Base-by-base conservation (phyloP, 176 grass and related monocot species). In the Oryza meridionalis region DNA sequence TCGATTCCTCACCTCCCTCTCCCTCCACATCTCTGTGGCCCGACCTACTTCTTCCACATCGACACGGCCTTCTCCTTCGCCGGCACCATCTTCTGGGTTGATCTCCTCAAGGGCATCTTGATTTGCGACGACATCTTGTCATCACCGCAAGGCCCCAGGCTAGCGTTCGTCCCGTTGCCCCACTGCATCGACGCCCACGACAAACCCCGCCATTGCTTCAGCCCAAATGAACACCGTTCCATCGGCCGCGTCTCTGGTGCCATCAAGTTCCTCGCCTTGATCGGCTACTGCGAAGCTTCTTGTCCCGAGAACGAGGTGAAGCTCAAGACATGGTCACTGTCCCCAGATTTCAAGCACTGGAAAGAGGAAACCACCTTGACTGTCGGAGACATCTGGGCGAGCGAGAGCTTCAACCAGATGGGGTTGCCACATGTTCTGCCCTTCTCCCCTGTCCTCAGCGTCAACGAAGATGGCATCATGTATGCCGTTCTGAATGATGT, bases 311-410 rank as follows among this genome's bases (percentile, higher is more conserved):
- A 6, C 1, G 22, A 78, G 8, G 0, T 65, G 44, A 16, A 7
- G 1, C 0, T 78, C 0, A 46, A 45, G 19, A 78, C 59, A 12
- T 77, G 58, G 37, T 17, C 35, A 4, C 4, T 65, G 6, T 78
- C 76, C 11, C 2, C 58, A 64, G 75, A 64, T 43, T 16, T 64
- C 21, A 61, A 61, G 19, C 35, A 64, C n/a, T 78, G 76, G 76
- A 65, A 42, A 21, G 14, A 44, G 43, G n/a, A 40, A 3, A 51
- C 14, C 12, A 5, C n/a, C 2, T 6, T 65, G 9, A 3, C 2
- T 10, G 24, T 78, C 1, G 22, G 38, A 19, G 76, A 78, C 29
- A 58, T 78, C 3, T 78, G 38, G 76, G 61, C 7, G 16, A 78
- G 76, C 1, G 6, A 67, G 16, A 79, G 77, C 24, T 79, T 47